Percentiles rank a stretch among this genome's conserved stretches.
Conservation (phyloP, 1,139 yeast genomes). For the Insectozyma bohioensis region DNA sequence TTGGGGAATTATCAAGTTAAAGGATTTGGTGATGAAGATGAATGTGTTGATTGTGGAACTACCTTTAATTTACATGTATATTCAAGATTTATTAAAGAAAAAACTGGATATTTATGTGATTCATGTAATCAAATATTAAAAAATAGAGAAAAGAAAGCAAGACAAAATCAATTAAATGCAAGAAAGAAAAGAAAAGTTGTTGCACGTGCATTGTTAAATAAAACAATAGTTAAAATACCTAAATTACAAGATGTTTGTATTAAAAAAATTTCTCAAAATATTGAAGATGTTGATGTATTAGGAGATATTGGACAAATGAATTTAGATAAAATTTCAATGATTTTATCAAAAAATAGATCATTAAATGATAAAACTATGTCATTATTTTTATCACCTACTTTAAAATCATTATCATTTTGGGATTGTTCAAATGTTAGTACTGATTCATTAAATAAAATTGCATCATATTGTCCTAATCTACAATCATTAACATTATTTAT, state of each 20-base stretch:
- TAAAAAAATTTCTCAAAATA: constrained; percentile 64
- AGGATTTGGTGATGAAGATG: constrained; percentile 48
- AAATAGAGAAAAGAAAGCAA: constrained; percentile 43
- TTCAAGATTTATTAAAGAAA: constrained; percentile 51
- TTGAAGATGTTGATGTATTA: constrained; percentile 71
- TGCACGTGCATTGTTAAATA: constrained; percentile 82
- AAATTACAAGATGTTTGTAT: constrained; percentile 82
- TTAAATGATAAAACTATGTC: constrained; percentile 68
- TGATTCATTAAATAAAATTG: constrained; percentile 67
- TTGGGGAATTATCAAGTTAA: constrained; percentile 22
- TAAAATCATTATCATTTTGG: constrained; percentile 70
- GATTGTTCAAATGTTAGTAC: constrained; percentile 83
- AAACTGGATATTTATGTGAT: constrained; percentile 64
- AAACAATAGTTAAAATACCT: constrained; percentile 61
- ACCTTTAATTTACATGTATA: constrained; percentile 63
- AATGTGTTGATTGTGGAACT: constrained; percentile 60
- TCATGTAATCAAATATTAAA: constrained; percentile 54
- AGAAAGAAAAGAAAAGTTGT: constrained; percentile 72
- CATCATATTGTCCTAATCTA: constrained; percentile 76
- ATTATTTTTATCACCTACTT: constrained; percentile 64
- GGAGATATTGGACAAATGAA: constrained; percentile 77
- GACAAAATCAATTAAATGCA: constrained; percentile 57
- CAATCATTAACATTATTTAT: constrained; percentile 68
- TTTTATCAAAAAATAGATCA: constrained; percentile 79
- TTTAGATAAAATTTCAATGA: constrained; percentile 65